A percentile compares a stretch with the other conserved stretches of the same genome.
Conservation (phyloP, 805 yeast species). For the Saccharomyces mikatae region DNA sequence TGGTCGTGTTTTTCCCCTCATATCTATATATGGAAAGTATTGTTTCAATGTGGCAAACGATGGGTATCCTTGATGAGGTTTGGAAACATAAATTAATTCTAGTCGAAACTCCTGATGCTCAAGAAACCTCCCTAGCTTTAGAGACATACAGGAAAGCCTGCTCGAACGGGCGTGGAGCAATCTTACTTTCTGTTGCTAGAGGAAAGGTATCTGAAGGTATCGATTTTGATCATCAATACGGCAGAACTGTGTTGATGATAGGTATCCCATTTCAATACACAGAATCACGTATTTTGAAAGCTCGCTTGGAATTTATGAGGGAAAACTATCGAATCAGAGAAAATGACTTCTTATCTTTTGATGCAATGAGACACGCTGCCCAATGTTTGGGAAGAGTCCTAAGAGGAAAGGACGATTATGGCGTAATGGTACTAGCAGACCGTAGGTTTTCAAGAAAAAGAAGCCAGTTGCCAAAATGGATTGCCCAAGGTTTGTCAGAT, state of each 20-base stretch:
- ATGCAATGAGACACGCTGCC: constrained; percentile 99
- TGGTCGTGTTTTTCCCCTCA: constrained; percentile 96
- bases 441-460: constrained; percentile 82
- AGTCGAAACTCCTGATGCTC: constrained; percentile 98
- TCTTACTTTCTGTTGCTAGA: constrained; percentile 92
- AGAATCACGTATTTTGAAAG: constrained; percentile 90
- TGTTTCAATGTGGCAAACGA: constrained; percentile 96
- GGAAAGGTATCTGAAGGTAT: constrained; percentile 98
- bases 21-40: constrained; percentile 97
- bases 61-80: constrained; percentile 96
- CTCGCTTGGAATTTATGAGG: constrained; percentile 85
- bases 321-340: constrained; percentile 90
- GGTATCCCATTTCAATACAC: constrained; percentile 99
- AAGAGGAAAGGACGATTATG: constrained; percentile 97
- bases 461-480: constrained; percentile 92
- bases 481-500: constrained; percentile 83
- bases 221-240: constrained; percentile 98
- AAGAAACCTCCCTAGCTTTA: constrained; percentile 89
- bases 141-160: constrained; percentile 96
- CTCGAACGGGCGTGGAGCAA: constrained; percentile 95
- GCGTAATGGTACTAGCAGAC: constrained; percentile 96
- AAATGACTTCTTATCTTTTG: constrained; percentile 91
- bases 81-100: constrained; percentile 94
- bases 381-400: constrained; percentile 96
- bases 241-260: constrained; percentile 94